Evolutionary conservation across 2,329 filamentous ascomycete genomes (phyloP).

Genomic region (Orbilia javanica): DNA sequence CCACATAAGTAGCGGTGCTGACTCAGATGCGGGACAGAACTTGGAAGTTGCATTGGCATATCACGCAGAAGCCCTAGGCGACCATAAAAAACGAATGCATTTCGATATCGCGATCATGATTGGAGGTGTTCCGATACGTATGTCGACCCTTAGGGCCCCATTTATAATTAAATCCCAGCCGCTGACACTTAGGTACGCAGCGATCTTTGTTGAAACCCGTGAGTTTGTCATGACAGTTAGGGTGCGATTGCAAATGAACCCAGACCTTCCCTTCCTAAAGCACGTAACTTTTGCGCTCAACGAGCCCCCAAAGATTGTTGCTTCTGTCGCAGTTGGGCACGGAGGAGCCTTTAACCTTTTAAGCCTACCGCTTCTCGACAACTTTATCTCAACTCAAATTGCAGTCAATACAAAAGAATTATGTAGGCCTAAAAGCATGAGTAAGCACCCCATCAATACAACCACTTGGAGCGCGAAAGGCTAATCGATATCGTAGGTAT

Average conservation of each 20-base stretch:
- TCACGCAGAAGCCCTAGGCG: conserved; percentile 40
- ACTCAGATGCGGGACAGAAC: conserved; percentile 15
- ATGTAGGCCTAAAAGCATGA: conserved; percentile 93
- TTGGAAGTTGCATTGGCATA: conserved; percentile 49
- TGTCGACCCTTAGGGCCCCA: neutral
- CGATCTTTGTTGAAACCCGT: conserved; percentile 78
- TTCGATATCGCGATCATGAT: conserved; percentile 96
- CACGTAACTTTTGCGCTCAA: conserved; percentile 93
- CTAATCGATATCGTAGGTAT: conserved; percentile 67
- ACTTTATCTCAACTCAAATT: conserved; percentile 97
- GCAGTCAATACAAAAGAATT: conserved; percentile 88
- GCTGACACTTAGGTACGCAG: conserved; percentile 6
- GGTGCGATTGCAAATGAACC: conserved; percentile 84
- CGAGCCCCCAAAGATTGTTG: conserved; percentile 88
- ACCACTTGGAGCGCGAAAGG: too few species aligned
- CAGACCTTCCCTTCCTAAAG: conserved; percentile 91
- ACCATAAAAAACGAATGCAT: conserved; percentile 89
- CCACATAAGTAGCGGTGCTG: neutral
- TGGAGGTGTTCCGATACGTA: conserved; percentile 84
- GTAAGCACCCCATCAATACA: conserved; percentile 68
- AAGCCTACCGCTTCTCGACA: conserved; percentile 90
- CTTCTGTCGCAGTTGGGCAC: conserved; percentile 77
- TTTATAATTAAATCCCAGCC: neutral
- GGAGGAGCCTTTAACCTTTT: conserved; percentile 79
- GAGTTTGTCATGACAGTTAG: conserved; percentile 88